phyloP scores from a whole-genome alignment of 768 basidiomycete species.

The Pleurotus citrinopileatus region DNA sequence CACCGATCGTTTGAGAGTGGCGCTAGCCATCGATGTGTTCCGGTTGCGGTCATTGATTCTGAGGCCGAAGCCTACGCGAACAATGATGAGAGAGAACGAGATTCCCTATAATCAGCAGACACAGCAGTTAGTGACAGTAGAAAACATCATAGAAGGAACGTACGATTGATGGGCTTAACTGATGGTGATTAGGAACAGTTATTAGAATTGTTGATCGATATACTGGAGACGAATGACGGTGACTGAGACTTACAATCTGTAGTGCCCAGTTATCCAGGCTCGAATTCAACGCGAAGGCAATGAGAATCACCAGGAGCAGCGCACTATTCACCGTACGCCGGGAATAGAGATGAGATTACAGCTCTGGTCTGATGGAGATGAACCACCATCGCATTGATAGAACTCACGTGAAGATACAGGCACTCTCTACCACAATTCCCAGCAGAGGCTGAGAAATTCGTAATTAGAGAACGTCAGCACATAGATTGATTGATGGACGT shows the following conservation, averaged over 20 bases:
- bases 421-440: not conserved
- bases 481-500: not conserved
- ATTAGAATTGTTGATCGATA: not conserved
- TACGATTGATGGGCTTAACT: not conserved
- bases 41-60: not conserved
- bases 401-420: not conserved
- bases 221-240: not conserved
- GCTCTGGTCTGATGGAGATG: not conserved
- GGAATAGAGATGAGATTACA: no score
- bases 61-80: not conserved
- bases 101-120: not conserved
- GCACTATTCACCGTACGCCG: no score
- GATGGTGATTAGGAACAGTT: not conserved
- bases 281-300: not conserved
- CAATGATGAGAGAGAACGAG: not conserved
- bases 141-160: not conserved
- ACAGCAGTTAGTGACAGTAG: no score
- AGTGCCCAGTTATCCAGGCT: not conserved
- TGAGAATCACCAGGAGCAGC: not conserved
- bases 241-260: not conserved
- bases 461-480: not conserved
- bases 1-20: no score
- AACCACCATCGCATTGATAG: not conserved
- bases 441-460: not conserved
- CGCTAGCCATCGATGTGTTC: no score